A percentile compares a stretch with the other conserved stretches of the same genome.
These are phyloP conservation scores for Chlorencoelia australis DNA, from an alignment of 2,329 filamentous ascomycete species.

Conservation along the genomic window DNA sequence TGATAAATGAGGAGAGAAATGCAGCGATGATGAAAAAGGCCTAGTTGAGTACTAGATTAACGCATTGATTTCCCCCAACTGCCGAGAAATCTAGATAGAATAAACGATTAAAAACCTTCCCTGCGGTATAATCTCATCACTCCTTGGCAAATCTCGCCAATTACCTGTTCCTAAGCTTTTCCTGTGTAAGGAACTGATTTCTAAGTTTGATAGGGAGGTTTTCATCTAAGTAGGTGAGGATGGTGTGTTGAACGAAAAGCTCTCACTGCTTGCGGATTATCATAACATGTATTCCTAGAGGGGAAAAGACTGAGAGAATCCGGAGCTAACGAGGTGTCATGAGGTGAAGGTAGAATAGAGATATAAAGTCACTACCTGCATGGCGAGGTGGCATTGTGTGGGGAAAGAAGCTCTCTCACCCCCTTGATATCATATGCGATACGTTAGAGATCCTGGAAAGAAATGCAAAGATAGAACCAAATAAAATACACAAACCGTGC, in stretches of 20 bases:
- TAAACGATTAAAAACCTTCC: slow-evolving; percentile 40
- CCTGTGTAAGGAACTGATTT: slow-evolving; percentile 22
- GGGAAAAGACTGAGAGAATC: no score
- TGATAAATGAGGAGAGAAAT: slow-evolving; percentile 34
- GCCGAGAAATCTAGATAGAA: slow-evolving; percentile 41
- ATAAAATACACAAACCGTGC: no score
- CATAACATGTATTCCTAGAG: not conserved
- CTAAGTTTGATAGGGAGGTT: slow-evolving; percentile 13
- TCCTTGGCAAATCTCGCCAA: slow-evolving; percentile 19
- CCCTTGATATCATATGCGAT: no score
- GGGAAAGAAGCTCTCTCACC: no score
- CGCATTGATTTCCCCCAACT: slow-evolving; percentile 34
- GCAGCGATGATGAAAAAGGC: slow-evolving; percentile 36
- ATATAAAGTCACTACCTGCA: no score
- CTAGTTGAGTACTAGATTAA: slow-evolving; percentile 35
- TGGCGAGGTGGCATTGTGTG: no score
- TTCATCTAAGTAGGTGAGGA: slow-evolving; percentile 41
- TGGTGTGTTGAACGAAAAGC: slow-evolving; percentile 17
- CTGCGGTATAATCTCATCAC: slow-evolving; percentile 33
- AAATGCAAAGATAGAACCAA: no score
- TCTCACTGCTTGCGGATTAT: not conserved
- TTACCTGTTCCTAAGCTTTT: slow-evolving; percentile 28
- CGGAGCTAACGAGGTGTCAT: no score
- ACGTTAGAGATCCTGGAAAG: no score
- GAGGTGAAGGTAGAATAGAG: no score